phyloP scores from a whole-genome alignment of 805 yeast genomes.

The Metschnikowia lochheadii region DNA sequence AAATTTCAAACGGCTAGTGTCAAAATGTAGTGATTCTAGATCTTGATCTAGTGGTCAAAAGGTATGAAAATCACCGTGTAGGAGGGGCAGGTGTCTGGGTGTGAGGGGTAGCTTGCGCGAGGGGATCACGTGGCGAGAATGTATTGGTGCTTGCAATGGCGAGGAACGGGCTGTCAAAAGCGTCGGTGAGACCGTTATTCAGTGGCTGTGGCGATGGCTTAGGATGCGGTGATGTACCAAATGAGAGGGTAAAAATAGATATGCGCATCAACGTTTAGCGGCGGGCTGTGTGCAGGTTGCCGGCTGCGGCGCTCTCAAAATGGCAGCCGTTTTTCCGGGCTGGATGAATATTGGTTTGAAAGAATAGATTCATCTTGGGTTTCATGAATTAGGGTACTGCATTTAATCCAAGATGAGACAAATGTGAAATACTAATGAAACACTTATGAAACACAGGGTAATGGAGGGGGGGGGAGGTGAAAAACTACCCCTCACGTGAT shows the following conservation, averaged over 20 bases:
- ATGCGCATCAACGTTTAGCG: conserved; percentile 2
- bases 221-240: neutral
- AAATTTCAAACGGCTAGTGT: too few species aligned
- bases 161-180: neutral
- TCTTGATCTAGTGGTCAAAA: too few species aligned
- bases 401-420: neutral
- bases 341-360: too few species aligned
- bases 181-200: conserved; percentile 18
- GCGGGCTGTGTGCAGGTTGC: neutral
- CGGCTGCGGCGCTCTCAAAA: neutral
- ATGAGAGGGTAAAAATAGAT: conserved; percentile 2
- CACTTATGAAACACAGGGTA: too few species aligned
- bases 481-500: too few species aligned
- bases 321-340: neutral
- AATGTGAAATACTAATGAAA: neutral
- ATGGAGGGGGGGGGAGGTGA: too few species aligned
- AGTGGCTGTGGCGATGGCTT: neutral
- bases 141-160: neutral
- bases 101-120: neutral
- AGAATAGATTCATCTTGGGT: neutral
- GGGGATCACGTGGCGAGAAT: neutral
- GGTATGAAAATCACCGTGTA: too few species aligned
- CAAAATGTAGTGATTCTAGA: too few species aligned
- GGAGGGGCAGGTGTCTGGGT: neutral
- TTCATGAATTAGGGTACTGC: neutral